Percentiles rank a stretch among this genome's conserved stretches.
These are phyloP conservation scores for Zea mays DNA, from an alignment of 176 grass and related monocot species.

Conservation along the genomic window DNA sequence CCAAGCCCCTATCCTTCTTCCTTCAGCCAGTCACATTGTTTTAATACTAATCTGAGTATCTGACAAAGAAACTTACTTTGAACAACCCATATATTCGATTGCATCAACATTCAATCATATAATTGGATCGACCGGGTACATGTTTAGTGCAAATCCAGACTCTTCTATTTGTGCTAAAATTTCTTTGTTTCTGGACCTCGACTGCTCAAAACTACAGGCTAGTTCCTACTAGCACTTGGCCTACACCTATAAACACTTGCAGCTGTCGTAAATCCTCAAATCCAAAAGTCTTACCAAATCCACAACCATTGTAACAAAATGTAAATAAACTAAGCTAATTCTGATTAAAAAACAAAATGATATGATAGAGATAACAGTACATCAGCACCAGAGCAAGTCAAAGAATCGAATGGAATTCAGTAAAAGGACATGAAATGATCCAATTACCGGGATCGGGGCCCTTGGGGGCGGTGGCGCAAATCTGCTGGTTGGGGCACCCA, in stretches of 20 bases:
- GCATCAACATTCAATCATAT: not conserved
- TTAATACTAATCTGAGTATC: not conserved
- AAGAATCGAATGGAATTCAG: not conserved
- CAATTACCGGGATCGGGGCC: slow-evolving; percentile 82
- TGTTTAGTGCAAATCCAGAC: not conserved
- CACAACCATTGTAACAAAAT: not conserved
- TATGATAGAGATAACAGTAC: not conserved
- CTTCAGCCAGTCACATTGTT: not conserved
- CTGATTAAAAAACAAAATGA: not conserved
- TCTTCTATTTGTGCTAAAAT: not conserved
- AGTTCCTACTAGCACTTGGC: not conserved
- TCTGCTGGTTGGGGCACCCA: slow-evolving; percentile 88
- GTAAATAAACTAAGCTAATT: not conserved
- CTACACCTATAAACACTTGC: not conserved
- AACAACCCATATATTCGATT: not conserved
- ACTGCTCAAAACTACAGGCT: not conserved
- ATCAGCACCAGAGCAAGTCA: not conserved
- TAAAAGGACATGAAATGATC: not conserved
- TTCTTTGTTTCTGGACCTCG: not conserved
- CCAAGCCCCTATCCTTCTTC: not conserved
- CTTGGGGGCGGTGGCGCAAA: slow-evolving; percentile 86
- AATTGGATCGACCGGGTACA: not conserved
- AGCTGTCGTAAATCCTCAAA: not conserved
- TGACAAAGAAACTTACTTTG: not conserved
- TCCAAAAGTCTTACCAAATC: not conserved